phyloP scores from a whole-genome alignment of 202 grass and related monocot species.

The Digitaria exilis region DNA sequence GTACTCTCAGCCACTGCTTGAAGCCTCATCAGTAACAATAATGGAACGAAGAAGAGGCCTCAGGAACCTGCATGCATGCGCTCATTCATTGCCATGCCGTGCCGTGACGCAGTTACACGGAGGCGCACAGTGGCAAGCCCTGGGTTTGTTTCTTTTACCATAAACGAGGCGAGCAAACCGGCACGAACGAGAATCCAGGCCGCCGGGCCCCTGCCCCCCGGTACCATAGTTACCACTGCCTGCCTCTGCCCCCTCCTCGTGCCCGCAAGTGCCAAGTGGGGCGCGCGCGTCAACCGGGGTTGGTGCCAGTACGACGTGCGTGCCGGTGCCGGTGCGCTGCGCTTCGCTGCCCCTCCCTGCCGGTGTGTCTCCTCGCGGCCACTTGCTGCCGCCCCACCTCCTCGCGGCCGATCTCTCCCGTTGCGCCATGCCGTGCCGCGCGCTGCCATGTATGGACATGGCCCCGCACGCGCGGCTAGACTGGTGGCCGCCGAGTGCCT shows the following conservation, averaged over 20 bases:
- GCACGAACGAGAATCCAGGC: slow-evolving; percentile 10
- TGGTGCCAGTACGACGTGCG: not conserved
- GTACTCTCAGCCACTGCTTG: too few relatives aligned
- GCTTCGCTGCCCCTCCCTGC: not conserved
- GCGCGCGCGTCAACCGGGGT: not conserved
- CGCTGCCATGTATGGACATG: too few relatives aligned
- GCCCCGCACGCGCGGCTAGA: not conserved
- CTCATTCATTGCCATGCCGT: not conserved
- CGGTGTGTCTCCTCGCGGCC: not conserved
- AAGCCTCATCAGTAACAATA: too few relatives aligned
- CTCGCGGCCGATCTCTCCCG: too few relatives aligned
- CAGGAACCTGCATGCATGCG: not conserved
- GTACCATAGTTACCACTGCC: too few relatives aligned
- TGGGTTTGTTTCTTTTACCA: slow-evolving; percentile 19
- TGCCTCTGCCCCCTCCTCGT: not conserved
- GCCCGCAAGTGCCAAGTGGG: not conserved
- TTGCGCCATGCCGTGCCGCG: not conserved
- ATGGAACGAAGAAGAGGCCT: not conserved
- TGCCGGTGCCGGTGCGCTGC: not conserved
- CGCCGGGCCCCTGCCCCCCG: not conserved
- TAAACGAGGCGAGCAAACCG: slow-evolving; percentile 30
- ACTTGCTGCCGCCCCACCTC: not conserved
- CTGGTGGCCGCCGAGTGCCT: not conserved
- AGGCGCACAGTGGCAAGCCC: not conserved
- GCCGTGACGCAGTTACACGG: not conserved